phyloP scores from a whole-genome alignment of 768 basidiomycete species.

The Sarcomyxa edulis region DNA sequence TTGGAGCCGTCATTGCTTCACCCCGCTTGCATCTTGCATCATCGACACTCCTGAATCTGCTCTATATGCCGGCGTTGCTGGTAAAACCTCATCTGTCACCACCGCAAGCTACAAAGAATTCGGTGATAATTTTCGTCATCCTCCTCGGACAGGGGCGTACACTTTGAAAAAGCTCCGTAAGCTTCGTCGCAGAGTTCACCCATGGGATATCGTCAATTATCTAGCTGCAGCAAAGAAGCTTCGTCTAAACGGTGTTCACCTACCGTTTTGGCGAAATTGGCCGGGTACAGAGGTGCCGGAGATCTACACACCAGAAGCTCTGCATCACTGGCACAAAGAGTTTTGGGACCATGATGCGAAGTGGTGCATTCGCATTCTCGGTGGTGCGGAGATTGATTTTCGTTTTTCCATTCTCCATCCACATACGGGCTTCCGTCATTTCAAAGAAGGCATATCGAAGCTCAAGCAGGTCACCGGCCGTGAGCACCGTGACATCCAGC shows the following conservation, averaged over 20 bases:
- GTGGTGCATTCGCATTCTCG: constrained; percentile 11
- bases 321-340: constrained; percentile 17
- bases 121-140: constrained; percentile 12
- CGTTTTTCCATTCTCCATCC: constrained; percentile 21
- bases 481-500: constrained; percentile 20
- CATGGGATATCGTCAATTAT: constrained; percentile 4
- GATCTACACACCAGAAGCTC: constrained; percentile 19
- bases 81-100: constrained; percentile 13
- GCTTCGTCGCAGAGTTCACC: background rate
- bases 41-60: constrained; percentile 14
- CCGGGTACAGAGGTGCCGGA: constrained; percentile 11
- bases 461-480: constrained; percentile 21
- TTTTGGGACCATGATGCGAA: constrained; percentile 10
- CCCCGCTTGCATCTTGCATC: constrained; percentile 12
- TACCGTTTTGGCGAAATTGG: constrained; percentile 21
- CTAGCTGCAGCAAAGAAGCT: constrained; percentile 2
- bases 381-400: constrained; percentile 19
- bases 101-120: constrained; percentile 13
- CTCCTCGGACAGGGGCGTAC: constrained; percentile 3
- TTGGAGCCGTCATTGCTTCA: constrained; percentile 13
- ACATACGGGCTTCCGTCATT: constrained; percentile 18
- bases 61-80: constrained; percentile 9
- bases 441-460: constrained; percentile 19
- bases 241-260: constrained; percentile 9
- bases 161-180: constrained; percentile 7